phyloP scores from a whole-genome alignment of 192 early-diverging fungal genomes.

The Entomortierella parvispora region DNA sequence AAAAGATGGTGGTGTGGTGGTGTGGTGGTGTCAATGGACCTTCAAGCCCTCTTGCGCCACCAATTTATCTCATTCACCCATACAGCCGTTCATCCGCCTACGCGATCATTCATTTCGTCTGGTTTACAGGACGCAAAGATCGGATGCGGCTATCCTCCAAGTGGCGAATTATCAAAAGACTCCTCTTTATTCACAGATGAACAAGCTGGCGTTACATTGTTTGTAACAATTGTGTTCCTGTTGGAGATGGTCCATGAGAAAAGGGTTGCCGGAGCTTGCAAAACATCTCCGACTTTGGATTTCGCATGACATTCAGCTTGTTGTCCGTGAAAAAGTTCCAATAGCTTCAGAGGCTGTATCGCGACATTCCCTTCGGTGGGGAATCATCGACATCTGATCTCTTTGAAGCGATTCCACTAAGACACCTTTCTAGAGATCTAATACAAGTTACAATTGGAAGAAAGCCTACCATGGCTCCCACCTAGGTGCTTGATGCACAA shows the following conservation, averaged over 20 bases:
- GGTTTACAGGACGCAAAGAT: too few relatives aligned
- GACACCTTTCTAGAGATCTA: slow-evolving; percentile 6
- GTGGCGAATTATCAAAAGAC: too few relatives aligned
- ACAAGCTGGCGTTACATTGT: too few relatives aligned
- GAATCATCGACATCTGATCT: slow-evolving; percentile 13
- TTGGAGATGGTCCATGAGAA: slow-evolving; percentile 15
- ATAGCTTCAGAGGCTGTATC: background rate
- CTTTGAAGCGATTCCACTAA: slow-evolving; percentile 7
- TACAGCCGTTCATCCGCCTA: too few relatives aligned
- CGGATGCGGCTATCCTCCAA: too few relatives aligned
- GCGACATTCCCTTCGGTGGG: slow-evolving; percentile 3
- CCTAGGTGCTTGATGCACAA: too few relatives aligned
- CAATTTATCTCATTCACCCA: too few relatives aligned
- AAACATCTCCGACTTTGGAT: slow-evolving; percentile 9
- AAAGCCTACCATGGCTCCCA: slow-evolving; percentile 23
- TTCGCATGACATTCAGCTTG: slow-evolving; percentile 4
- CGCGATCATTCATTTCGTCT: too few relatives aligned
- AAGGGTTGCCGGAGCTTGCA: slow-evolving; percentile 7
- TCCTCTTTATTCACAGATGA: too few relatives aligned
- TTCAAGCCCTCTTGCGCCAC: too few relatives aligned
- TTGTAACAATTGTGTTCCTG: slow-evolving; percentile 8
- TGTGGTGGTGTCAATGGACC: too few relatives aligned
- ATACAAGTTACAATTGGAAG: slow-evolving; percentile 15
- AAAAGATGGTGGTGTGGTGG: too few relatives aligned
- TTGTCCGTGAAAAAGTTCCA: slow-evolving; percentile 5